Evolutionary conservation across 2,329 filamentous ascomycete species (phyloP), one percentile per base, ranked within the genome.

Genomic region (Lasiodiplodia hormozganensis): DNA sequence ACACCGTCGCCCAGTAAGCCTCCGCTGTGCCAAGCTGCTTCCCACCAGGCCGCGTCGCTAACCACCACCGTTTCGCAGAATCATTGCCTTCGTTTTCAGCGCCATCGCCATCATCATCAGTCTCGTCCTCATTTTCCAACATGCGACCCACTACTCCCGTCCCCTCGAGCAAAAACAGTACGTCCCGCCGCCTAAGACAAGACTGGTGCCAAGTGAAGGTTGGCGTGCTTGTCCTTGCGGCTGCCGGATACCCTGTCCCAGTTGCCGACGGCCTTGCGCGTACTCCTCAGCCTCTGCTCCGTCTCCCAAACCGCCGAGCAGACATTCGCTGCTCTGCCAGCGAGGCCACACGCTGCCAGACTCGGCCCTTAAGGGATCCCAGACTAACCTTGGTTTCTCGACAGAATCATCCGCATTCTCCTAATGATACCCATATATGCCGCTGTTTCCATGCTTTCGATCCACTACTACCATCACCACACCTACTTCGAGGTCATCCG

Each of bases 361-460:
- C 18, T 10, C 11, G 25, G 11, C n/a, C 18, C 21, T 34, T 10
- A 25, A 31, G 38, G 40, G 11, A 34, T 5, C 31, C 62, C 16
- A 43, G 21, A 47, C 52, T 62, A 53, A 67, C 34, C n/a, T 25
- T 12, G n/a, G 14, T 12, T 4, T 21, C 51, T 38, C 8, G 18
- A 21, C 73, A 92, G 89, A 76, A 94, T 96, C 74, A 94, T 96
- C 74, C 92, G 93, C 60, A 95, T 97, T 72, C 86, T 97, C 31
- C 90, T 94, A 78, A 95, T 96, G 92, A 88, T 96, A 62, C 93
- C 93, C 49, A 85, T 96, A 70, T 96, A 96, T 79, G 85, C 90
- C 62, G 83, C 89, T 49, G 89, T 93, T 23, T 89, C 91, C 40
- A 92, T 92, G 76, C 85, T 95, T 47, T 89, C 89, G 69, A 88